Percentiles rank a stretch among this genome's conserved stretches.
Conservation (phyloP, 305 asterid genomes). For the Lippia alba region DNA sequence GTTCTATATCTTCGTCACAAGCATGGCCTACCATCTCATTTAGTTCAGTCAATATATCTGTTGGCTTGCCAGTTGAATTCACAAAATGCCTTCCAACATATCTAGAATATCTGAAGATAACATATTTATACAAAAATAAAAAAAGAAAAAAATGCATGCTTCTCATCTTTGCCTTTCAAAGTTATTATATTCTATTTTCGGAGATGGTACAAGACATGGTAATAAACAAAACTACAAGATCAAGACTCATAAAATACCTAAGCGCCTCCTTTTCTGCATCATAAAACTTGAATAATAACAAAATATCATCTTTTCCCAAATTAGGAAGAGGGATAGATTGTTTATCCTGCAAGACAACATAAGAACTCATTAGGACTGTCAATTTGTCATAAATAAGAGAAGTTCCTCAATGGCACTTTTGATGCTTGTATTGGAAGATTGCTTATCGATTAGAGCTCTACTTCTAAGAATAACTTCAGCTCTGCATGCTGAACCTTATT, state of each 20-base stretch:
- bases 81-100: conserved; percentile 61
- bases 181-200: neutral
- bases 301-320: conserved; percentile 50
- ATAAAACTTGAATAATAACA: conserved; percentile 57
- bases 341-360: conserved; percentile 40
- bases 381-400: conserved; percentile 22
- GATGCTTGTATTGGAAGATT: conserved; percentile 20
- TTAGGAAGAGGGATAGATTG: conserved; percentile 44
- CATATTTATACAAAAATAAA: conserved; percentile 15
- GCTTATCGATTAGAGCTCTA: conserved; percentile 53
- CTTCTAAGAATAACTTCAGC: conserved; percentile 52
- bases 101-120: conserved; percentile 39
- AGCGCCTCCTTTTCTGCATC: conserved; percentile 56
- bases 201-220: neutral
- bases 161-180: conserved; percentile 19
- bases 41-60: conserved; percentile 56
- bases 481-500: conserved; percentile 48
- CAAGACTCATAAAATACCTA: conserved; percentile 37
- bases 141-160: too few species aligned
- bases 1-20: conserved; percentile 66
- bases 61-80: conserved; percentile 53
- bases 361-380: conserved; percentile 23
- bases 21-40: conserved; percentile 63
- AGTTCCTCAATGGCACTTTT: conserved; percentile 4
- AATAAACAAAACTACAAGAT: conserved; percentile 8